Evolutionary conservation across 352 stramenopile species (phyloP).

Genomic region (Phytophthora fragariae): DNA sequence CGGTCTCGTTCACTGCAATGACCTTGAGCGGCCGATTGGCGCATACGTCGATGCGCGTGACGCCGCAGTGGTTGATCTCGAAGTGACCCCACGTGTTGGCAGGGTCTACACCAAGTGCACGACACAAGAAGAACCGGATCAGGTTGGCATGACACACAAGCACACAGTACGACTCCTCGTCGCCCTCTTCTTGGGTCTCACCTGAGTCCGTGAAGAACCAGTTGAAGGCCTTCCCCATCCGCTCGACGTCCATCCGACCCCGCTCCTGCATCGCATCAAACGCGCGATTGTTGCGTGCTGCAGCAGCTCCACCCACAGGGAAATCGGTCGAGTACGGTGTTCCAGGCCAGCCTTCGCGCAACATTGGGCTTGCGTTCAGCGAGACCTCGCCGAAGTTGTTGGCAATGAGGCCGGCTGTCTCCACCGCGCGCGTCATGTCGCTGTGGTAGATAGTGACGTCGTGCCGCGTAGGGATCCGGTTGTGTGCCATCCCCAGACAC

Average conservation of each 20-base stretch:
- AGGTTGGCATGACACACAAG: conserved; percentile 88
- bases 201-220: conserved; percentile 43
- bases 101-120: conserved; percentile 66
- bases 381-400: conserved; percentile 55
- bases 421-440: conserved; percentile 78
- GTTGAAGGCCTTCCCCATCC: conserved; percentile 74
- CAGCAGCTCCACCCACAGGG: conserved; percentile 17
- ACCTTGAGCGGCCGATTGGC: conserved; percentile 76
- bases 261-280: conserved; percentile 42
- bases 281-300: conserved; percentile 30
- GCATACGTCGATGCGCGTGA: conserved; percentile 82
- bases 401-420: conserved; percentile 72
- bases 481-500: conserved; percentile 68
- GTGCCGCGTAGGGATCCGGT: conserved; percentile 59
- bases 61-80: conserved; percentile 87
- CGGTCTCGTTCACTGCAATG: conserved; percentile 81
- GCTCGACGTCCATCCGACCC: conserved; percentile 52
- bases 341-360: conserved; percentile 84
- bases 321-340: conserved; percentile 59
- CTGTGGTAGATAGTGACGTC: conserved; percentile 75
- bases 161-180: conserved; percentile 71
- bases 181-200: conserved; percentile 41
- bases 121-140: conserved; percentile 86
- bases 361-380: conserved; percentile 51
- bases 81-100: conserved; percentile 79